Evolutionary conservation across 192 early-diverging fungal genomes (phyloP).

Genomic region (Diversispora epigaea): DNA sequence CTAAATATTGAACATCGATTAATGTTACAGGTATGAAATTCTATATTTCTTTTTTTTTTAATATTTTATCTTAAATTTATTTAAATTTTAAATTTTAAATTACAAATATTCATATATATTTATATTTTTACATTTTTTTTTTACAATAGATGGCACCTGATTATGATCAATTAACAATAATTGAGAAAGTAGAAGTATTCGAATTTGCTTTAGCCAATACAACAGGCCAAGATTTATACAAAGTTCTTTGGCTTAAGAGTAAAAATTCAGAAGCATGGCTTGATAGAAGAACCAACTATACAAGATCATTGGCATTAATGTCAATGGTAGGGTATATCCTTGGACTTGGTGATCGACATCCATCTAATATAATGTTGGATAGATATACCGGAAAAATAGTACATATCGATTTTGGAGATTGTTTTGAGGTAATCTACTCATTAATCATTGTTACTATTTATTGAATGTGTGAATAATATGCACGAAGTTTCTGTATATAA

Average conservation of each 20-base stretch:
- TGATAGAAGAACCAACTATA: constrained; percentile 93
- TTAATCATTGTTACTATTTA: not conserved
- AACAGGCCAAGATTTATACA: constrained; percentile 88
- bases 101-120: no score
- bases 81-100: not conserved
- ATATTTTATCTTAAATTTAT: not conserved
- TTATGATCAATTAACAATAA: constrained; percentile 80
- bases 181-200: constrained; percentile 96
- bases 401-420: constrained; percentile 98
- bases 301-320: constrained; percentile 92
- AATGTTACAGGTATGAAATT: constrained; percentile 68
- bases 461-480: constrained; percentile 21
- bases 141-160: constrained; percentile 78
- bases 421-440: constrained; percentile 72
- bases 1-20: constrained; percentile 88
- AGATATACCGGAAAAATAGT: constrained; percentile 86
- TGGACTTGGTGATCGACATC: constrained; percentile 96
- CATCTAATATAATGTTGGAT: constrained; percentile 93
- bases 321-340: constrained; percentile 98
- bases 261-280: constrained; percentile 96
- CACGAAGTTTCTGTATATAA: not conserved
- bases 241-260: constrained; percentile 92
- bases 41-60: constrained; percentile 20
- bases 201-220: constrained; percentile 89
- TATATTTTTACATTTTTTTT: constrained; percentile 9